A percentile compares a stretch with the other conserved stretches of the same genome.
These are phyloP conservation scores for Papiliotrema terrestris DNA, from an alignment of 1,284 basidiomycete genomes.

Conservation along the genomic window DNA sequence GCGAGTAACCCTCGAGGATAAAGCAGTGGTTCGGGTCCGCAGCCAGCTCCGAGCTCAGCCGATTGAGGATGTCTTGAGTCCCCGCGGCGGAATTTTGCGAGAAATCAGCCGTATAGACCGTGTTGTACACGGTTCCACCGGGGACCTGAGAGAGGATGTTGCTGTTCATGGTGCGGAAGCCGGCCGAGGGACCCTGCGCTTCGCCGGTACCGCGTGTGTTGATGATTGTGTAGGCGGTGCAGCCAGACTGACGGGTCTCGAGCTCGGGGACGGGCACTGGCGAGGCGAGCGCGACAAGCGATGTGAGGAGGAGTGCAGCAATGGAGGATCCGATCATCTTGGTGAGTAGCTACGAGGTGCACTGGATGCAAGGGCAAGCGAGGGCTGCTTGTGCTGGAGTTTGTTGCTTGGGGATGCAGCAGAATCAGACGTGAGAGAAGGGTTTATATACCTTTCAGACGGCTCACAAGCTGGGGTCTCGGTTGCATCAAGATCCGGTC, in stretches of 20 bases:
- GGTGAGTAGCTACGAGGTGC: background rate
- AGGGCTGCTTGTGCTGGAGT: too few relatives aligned
- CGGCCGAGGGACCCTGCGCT: conserved; percentile 24
- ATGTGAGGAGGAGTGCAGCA: background rate
- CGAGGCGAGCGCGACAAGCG: background rate
- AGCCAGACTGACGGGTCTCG: background rate
- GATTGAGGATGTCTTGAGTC: conserved; percentile 24
- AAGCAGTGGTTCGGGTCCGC: conserved; percentile 14
- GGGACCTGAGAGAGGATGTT: conserved; percentile 4
- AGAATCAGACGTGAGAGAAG: too few relatives aligned
- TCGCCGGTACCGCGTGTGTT: conserved; percentile 40
- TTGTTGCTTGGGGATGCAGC: too few relatives aligned
- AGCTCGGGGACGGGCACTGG: background rate
- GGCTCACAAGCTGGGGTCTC: too few relatives aligned
- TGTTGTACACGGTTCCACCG: conserved; percentile 26
- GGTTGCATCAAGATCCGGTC: too few relatives aligned
- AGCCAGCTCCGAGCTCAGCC: conserved; percentile 5
- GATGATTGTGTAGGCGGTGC: conserved; percentile 31
- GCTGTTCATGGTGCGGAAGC: conserved; percentile 18
- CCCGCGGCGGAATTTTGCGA: conserved; percentile 25
- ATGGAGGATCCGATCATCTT: background rate
- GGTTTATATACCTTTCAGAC: too few relatives aligned
- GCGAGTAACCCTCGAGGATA: conserved; percentile 22
- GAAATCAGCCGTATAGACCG: conserved; percentile 33
- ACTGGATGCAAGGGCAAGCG: too few relatives aligned